These are phyloP conservation scores for Schizochytrium sp. DNA, from an alignment of 108 stramenopile species.

Conservation along the genomic window DNA sequence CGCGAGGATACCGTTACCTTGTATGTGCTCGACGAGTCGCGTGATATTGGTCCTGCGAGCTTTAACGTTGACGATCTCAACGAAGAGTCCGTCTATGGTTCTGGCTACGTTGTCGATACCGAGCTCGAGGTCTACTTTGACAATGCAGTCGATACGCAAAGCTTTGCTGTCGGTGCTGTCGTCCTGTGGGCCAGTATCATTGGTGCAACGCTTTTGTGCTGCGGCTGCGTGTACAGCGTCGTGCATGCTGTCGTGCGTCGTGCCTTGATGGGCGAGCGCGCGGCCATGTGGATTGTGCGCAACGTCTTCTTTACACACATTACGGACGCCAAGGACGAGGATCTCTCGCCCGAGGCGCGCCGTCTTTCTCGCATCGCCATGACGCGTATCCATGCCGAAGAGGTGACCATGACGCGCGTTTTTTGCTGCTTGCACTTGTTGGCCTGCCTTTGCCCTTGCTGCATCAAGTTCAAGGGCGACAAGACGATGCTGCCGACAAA, in stretches of 20 bases:
- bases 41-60: neutral
- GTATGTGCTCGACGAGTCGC: neutral
- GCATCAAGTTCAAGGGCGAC: neutral
- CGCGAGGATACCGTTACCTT: neutral
- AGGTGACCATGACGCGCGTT: neutral
- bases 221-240: neutral
- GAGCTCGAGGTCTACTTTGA: neutral
- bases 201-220: neutral
- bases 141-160: neutral
- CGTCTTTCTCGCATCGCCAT: neutral
- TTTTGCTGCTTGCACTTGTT: neutral
- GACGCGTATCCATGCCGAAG: neutral
- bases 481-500: neutral
- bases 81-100: neutral
- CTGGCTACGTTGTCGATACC: neutral
- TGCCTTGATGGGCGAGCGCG: neutral
- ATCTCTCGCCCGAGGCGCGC: neutral
- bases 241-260: neutral
- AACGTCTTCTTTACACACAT: neutral
- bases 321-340: neutral
- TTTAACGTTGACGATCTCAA: neutral
- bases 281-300: neutral
- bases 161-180: neutral
- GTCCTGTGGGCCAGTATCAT: neutral
- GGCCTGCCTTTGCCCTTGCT: neutral